Conservation (phyloP, 495 filamentous ascomycete genomes). For the Penicillium bialowiezense region DNA sequence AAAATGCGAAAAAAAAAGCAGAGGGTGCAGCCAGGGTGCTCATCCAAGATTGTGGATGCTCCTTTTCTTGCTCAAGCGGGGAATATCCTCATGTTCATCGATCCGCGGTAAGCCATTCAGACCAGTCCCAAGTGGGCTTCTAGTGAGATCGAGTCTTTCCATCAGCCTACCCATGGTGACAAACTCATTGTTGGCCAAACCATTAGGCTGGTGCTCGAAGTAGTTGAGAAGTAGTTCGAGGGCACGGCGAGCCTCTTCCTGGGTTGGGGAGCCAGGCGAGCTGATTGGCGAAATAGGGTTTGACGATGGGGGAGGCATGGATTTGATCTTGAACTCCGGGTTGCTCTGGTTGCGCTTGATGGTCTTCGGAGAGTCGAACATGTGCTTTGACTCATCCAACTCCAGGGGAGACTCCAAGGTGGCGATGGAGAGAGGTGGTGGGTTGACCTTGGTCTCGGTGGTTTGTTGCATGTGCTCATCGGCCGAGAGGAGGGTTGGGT, state of each 20-base stretch:
- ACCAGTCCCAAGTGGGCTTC: constrained; percentile 51
- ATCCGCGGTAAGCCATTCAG: constrained; percentile 70
- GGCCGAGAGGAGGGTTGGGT: constrained; percentile 69
- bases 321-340: constrained; percentile 42
- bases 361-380: constrained; percentile 21
- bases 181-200: constrained; percentile 75
- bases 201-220: constrained; percentile 69
- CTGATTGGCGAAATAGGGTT: constrained; percentile 37
- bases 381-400: constrained; percentile 36
- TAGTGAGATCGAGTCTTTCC: constrained; percentile 76
- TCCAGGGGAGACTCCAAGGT: constrained; percentile 70
- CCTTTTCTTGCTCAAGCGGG: constrained; percentile 44
- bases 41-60: constrained; percentile 51
- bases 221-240: constrained; percentile 84
- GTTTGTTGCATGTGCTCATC: constrained; percentile 60
- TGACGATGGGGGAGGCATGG: constrained; percentile 48
- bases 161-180: constrained; percentile 79
- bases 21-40: neutral
- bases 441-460: constrained; percentile 55
- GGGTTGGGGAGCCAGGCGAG: constrained; percentile 64
- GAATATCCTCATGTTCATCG: constrained; percentile 44
- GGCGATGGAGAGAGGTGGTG: constrained; percentile 52
- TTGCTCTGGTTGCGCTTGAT: constrained; percentile 46
- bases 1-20: neutral
- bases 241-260: constrained; percentile 84